Evolutionary conservation across 768 basidiomycete species (phyloP).

Genomic region (Cystobasidium onofrii): DNA sequence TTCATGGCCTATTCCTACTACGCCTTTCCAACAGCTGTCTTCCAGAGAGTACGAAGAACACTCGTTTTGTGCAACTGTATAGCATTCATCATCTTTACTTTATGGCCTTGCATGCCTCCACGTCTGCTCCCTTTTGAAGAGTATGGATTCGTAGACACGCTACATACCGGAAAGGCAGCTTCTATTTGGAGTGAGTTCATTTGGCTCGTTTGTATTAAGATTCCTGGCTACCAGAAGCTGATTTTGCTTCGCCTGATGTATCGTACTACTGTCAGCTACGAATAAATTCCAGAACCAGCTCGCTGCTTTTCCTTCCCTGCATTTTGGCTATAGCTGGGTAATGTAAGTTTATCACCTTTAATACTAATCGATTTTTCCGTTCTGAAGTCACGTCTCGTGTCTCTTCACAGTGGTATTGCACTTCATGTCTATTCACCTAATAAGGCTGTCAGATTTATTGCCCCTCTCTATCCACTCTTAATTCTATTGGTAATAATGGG

Average conservation of each 20-base stretch:
- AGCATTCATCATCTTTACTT: slow-evolving; percentile 21
- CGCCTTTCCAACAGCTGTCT: neutral
- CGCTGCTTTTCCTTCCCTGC: slow-evolving; percentile 12
- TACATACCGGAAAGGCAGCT: slow-evolving; percentile 24
- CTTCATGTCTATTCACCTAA: slow-evolving; percentile 16
- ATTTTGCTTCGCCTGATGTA: neutral
- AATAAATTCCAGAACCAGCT: slow-evolving; percentile 29
- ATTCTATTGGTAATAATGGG: slow-evolving; percentile 19
- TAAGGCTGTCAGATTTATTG: neutral
- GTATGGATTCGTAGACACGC: slow-evolving; percentile 15
- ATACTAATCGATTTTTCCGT: no score
- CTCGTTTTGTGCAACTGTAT: slow-evolving; percentile 24
- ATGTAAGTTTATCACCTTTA: slow-evolving; percentile 2
- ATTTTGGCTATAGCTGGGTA: slow-evolving; percentile 22
- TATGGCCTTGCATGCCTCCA: slow-evolving; percentile 28
- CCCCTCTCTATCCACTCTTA: slow-evolving; percentile 8
- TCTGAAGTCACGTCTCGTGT: no score
- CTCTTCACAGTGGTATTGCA: slow-evolving; percentile 21
- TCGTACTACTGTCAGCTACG: neutral
- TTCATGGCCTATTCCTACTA: neutral
- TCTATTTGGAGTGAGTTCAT: slow-evolving; percentile 15
- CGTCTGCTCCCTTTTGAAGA: slow-evolving; percentile 10
- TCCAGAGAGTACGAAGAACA: slow-evolving; percentile 2
- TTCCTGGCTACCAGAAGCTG: neutral
- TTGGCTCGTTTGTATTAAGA: neutral